Conservation (phyloP, 257 asterid genomes). For the Cynanchum wilfordii region DNA sequence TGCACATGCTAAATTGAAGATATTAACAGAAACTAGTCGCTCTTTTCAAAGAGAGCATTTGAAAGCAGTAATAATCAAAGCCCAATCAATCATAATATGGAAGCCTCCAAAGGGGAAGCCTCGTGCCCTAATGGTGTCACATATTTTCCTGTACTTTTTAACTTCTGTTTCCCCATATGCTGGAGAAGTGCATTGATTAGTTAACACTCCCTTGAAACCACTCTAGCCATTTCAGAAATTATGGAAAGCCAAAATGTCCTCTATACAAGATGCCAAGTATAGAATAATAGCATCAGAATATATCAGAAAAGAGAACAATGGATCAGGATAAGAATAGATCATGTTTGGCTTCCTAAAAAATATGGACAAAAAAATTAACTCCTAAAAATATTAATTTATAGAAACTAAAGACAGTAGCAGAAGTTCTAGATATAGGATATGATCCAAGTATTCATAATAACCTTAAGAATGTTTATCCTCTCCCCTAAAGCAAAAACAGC, state of each 20-base stretch:
- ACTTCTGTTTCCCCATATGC: not conserved
- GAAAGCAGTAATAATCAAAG: not conserved
- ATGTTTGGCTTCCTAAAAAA: not conserved
- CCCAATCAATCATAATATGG: not conserved
- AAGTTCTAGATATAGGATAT: not conserved
- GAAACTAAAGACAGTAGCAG: not conserved
- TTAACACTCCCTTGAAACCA: not conserved
- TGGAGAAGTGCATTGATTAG: not conserved
- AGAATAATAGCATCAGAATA: not conserved
- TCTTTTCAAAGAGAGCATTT: not conserved
- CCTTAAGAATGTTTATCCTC: conserved; percentile 95
- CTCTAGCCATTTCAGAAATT: not conserved
- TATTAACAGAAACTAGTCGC: not conserved
- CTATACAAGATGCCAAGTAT: not conserved
- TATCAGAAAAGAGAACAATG: not conserved
- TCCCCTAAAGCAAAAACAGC: conserved; percentile 98
- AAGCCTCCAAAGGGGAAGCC: not conserved
- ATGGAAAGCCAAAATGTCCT: not conserved
- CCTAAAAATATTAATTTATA: not conserved
- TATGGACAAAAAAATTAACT: not conserved
- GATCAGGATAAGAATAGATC: not conserved
- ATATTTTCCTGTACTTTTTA: not conserved
- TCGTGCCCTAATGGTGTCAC: not conserved
- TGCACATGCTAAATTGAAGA: not conserved
- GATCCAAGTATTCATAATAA: conserved; percentile 19